Conservation (phyloP, 148 eudicot species). For the Amaranthus palmeri region DNA sequence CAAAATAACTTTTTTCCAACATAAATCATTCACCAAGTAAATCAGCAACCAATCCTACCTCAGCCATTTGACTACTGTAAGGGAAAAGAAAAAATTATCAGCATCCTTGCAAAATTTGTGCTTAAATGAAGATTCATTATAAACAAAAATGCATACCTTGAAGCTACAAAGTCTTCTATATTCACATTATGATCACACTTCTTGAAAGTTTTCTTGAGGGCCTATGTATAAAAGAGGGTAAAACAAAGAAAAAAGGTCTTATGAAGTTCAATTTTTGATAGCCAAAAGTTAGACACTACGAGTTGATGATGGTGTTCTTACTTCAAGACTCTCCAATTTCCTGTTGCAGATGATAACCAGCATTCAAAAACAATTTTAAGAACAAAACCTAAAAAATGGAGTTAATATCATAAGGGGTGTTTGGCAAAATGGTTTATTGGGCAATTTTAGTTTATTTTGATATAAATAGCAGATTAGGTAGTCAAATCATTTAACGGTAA, state of each 20-base stretch:
- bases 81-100: constrained; percentile 24
- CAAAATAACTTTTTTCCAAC: not conserved
- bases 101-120: constrained; percentile 14
- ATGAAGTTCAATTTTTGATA: not conserved
- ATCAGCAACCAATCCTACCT: constrained; percentile 35
- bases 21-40: not conserved
- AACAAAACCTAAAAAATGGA: constrained; percentile 1
- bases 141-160: constrained; percentile 43
- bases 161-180: constrained; percentile 55
- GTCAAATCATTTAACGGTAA: no score
- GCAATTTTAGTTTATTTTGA: no score
- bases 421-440: no score
- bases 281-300: not conserved
- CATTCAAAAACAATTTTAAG: constrained; percentile 15
- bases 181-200: constrained; percentile 74
- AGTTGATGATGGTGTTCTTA: constrained; percentile 35
- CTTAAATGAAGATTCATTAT: constrained; percentile 1
- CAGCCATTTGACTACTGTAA: constrained; percentile 65
- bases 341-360: constrained; percentile 43
- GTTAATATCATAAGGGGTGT: not conserved
- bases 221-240: constrained; percentile 28
- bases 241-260: not conserved
- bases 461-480: no score
- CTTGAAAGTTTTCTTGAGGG: constrained; percentile 67
- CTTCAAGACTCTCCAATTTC: constrained; percentile 95